A percentile compares a stretch with the other conserved stretches of the same genome.
These are phyloP conservation scores for Phaffia rhodozyma DNA, from an alignment of 1,284 basidiomycete genomes.

Conservation along the genomic window DNA sequence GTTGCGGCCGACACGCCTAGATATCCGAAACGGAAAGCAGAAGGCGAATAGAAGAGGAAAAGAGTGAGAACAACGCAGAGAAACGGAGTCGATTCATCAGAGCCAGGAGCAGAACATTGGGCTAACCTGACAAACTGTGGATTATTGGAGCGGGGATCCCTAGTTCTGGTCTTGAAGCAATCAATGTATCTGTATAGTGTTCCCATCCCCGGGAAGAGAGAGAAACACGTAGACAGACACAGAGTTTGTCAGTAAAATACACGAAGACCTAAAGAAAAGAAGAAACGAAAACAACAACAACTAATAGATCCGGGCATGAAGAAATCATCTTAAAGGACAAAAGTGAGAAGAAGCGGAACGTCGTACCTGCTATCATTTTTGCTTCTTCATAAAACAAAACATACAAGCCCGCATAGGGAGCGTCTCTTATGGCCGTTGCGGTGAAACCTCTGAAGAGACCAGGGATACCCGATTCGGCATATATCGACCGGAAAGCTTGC, in stretches of 20 bases:
- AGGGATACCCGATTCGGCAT: constrained; percentile 54
- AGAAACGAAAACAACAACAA: constrained; percentile 24
- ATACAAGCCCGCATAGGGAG: constrained; percentile 91
- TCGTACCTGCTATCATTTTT: constrained; percentile 55
- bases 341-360: constrained; percentile 3
- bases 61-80: not conserved
- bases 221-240: not conserved
- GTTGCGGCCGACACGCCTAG: constrained; percentile 60
- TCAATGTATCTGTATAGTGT: not conserved
- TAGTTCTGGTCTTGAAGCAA: not conserved
- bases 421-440: constrained; percentile 83
- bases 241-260: not conserved
- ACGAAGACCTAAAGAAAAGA: constrained; percentile 22
- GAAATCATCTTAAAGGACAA: constrained; percentile 23
- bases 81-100: not conserved
- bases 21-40: not conserved
- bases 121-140: constrained; percentile 31
- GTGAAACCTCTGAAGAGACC: constrained; percentile 81
- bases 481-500: constrained; percentile 50
- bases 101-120: not conserved
- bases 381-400: constrained; percentile 80
- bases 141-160: constrained; percentile 24
- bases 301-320: constrained; percentile 34
- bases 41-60: not conserved
- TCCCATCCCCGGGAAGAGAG: not conserved